phyloP scores from a whole-genome alignment of 768 basidiomycete species.

The Boletus barrowsii region DNA sequence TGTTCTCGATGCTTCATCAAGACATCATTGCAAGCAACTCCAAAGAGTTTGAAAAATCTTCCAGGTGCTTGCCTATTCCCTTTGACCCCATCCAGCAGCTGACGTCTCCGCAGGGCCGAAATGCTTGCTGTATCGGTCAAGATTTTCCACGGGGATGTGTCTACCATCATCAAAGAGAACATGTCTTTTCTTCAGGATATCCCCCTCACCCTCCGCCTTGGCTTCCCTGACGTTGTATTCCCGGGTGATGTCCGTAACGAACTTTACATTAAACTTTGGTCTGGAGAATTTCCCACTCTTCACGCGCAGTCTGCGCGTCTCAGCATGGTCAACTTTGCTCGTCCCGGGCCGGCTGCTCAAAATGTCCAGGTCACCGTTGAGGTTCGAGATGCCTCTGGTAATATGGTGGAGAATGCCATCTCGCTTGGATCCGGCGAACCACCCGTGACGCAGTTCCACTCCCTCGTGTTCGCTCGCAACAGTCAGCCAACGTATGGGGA shows the following conservation, averaged over 20 bases:
- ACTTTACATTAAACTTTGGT: slow-evolving; percentile 94
- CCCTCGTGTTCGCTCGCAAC: slow-evolving; percentile 87
- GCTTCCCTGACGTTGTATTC: slow-evolving; percentile 95
- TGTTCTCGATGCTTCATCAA: slow-evolving; percentile 93
- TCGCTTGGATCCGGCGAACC: slow-evolving; percentile 86
- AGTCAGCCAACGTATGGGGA: slow-evolving; percentile 91
- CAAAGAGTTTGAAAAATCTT: slow-evolving; percentile 79
- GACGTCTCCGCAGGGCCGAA: slow-evolving; percentile 61
- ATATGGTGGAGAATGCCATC: slow-evolving; percentile 65
- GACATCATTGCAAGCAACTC: slow-evolving; percentile 80
- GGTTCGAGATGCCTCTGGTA: slow-evolving; percentile 72
- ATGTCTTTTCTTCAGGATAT: slow-evolving; percentile 77
- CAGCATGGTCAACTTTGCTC: slow-evolving; percentile 56
- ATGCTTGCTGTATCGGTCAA: slow-evolving; percentile 81
- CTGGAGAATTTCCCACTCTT: slow-evolving; percentile 74
- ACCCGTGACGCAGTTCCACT: slow-evolving; percentile 75
- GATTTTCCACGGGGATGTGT: slow-evolving; percentile 79
- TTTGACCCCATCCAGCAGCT: neutral
- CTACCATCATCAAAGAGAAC: slow-evolving; percentile 77
- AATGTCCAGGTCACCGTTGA: slow-evolving; percentile 90
- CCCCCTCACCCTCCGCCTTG: slow-evolving; percentile 80
- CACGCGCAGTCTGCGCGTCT: slow-evolving; percentile 52
- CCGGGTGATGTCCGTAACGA: slow-evolving; percentile 93
- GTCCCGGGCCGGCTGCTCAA: slow-evolving; percentile 48
- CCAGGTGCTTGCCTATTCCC: slow-evolving; percentile 50